These are phyloP conservation scores for Populus pruinosa DNA, from an alignment of 345 rosid genomes.

Conservation along the genomic window DNA sequence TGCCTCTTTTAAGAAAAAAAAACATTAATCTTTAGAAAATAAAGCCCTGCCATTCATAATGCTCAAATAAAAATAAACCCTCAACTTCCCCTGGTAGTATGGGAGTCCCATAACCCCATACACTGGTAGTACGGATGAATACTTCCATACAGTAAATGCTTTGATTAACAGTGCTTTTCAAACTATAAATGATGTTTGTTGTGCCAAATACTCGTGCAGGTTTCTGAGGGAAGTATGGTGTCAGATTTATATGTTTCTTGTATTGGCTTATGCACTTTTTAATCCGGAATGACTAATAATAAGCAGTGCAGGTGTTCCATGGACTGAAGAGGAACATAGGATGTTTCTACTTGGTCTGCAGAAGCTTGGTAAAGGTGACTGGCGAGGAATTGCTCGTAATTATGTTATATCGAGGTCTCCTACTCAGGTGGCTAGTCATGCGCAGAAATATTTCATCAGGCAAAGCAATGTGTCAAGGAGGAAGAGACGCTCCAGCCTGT, in stretches of 20 bases:
- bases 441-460: conserved; percentile 35
- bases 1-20: not conserved
- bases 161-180: not conserved
- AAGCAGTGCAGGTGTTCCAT: conserved; percentile 25
- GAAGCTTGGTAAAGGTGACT: conserved; percentile 33
- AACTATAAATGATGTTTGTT: not conserved
- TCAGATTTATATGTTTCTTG: not conserved
- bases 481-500: conserved; percentile 34
- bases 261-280: not conserved
- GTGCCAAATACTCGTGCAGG: not conserved
- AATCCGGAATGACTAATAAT: conserved; percentile 2
- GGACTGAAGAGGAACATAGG: conserved; percentile 39
- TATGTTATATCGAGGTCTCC: conserved; percentile 32
- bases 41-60: not conserved
- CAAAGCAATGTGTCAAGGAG: conserved; percentile 33
- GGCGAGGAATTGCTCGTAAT: conserved; percentile 31
- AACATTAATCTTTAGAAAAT: not conserved
- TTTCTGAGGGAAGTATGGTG: not conserved
- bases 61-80: not conserved
- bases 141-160: not conserved
- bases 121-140: not conserved
- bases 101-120: not conserved
- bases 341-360: conserved; percentile 32
- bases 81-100: not conserved
- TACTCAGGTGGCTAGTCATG: conserved; percentile 37